phyloP scores from a whole-genome alignment of 805 yeast species.

The Monosporozyma solicola region DNA sequence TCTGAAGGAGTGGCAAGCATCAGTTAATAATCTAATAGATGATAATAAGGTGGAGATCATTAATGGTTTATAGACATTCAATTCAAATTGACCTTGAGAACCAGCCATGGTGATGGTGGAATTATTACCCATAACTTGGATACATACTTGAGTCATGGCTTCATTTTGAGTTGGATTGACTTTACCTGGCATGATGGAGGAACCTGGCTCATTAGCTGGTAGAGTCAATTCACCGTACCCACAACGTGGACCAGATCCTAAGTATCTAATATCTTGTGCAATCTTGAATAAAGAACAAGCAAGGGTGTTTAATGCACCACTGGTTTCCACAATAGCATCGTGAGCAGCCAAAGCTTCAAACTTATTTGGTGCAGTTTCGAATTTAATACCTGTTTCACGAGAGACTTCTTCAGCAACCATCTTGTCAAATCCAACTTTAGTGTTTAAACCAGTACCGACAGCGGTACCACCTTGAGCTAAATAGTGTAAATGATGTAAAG shows the following conservation, averaged over 20 bases:
- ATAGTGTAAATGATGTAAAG: constrained; percentile 65
- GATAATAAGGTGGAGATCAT: constrained; percentile 84
- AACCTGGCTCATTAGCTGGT: constrained; percentile 99
- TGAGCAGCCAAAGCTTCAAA: constrained; percentile 98
- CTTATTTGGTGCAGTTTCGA: constrained; percentile 95
- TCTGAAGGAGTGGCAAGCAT: constrained; percentile 85
- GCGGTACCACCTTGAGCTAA: constrained; percentile 99
- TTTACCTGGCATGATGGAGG: constrained; percentile 99
- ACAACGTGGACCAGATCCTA: constrained; percentile 98
- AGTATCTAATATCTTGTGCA: constrained; percentile 95
- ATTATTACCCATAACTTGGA: constrained; percentile 97
- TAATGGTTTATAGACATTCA: constrained; percentile 96
- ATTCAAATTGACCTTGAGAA: constrained; percentile 97
- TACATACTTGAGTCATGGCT: constrained; percentile 96
- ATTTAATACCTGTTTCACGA: constrained; percentile 77
- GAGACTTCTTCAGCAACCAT: constrained; percentile 82
- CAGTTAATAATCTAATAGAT: constrained; percentile 82
- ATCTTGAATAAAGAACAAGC: constrained; percentile 92
- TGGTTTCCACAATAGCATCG: constrained; percentile 95
- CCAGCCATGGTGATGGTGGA: constrained; percentile 94
- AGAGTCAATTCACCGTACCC: constrained; percentile 93
- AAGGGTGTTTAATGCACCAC: constrained; percentile 93
- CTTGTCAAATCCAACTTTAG: constrained; percentile 80
- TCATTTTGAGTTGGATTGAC: constrained; percentile 99
- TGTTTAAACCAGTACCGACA: constrained; percentile 97